Conservation (phyloP, 176 grass and related monocot genomes). For the Rhynchospora tenuis region DNA sequence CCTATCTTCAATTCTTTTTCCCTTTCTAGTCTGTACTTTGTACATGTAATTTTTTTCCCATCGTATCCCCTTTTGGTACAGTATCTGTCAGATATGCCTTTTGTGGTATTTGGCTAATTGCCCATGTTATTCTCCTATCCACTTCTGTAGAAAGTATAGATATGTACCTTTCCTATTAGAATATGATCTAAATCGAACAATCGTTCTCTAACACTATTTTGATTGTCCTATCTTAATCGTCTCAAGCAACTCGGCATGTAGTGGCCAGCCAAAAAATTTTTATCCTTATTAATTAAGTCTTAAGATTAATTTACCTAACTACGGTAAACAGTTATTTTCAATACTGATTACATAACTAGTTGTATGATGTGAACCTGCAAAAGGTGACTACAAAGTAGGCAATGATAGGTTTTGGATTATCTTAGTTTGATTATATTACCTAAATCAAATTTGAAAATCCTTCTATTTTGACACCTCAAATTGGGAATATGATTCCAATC, state of each 20-base stretch:
- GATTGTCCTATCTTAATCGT: background rate
- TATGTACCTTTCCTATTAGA: constrained; percentile 4
- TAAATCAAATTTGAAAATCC: background rate
- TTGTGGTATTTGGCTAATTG: background rate
- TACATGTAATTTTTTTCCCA: background rate
- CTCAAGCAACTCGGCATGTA: background rate
- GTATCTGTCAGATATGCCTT: background rate
- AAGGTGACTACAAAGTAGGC: background rate
- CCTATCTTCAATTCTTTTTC: background rate
- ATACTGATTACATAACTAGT: too few species aligned
- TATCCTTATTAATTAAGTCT: background rate
- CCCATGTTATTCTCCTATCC: background rate
- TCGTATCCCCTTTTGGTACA: background rate
- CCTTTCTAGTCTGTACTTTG: background rate
- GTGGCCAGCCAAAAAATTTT: background rate
- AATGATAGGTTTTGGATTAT: constrained; percentile 5
- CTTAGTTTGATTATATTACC: background rate
- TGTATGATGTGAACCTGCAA: background rate
- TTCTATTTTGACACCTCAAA: background rate
- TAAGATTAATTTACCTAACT: background rate
- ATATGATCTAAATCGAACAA: background rate
- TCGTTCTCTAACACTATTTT: constrained; percentile 8
- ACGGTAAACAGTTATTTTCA: background rate
- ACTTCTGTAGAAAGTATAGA: background rate
- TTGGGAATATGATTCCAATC: background rate